Base-by-base conservation (phyloP, 345 rosid species). In the Citropsis articulata region DNA sequence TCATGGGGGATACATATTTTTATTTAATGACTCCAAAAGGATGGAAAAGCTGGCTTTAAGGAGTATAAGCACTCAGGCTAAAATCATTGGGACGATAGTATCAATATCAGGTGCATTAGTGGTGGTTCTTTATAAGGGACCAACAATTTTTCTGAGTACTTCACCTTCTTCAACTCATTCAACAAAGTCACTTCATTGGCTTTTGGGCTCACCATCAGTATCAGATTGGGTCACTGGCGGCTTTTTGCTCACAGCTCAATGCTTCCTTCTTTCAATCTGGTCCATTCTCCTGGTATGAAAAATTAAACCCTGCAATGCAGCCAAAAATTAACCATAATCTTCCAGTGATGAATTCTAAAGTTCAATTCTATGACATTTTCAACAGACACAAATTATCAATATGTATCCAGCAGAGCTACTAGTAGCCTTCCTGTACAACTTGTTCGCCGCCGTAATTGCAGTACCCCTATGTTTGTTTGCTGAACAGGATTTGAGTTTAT, bases 361-460 rank as follows among this genome's bases (percentile, higher is more conserved):
- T 61, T 25, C 1, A 1, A 38, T 12, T 2, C 3, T 48, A 10
- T 7, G 7, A 53, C 7, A 12, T 8, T 60, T 27, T 78, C 64
- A 53, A 7, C 75, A 90, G 91, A 73, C 90, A 27, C 83, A 68
- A 53, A 55, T 88, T 65, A 81, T 90, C 88, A 69, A 80, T 79
- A 75, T 78, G 22, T 87, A 84, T 73, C 89, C 89, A 63, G 83
- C 79, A 72, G 85, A 78, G 75, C 22, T 86, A 61, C 69, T 77
- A 1, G 75, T 85, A 24, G 79, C 76, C 0, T 85, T 86, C 77
- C 74, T 83, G 16, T 77, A 72, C 84, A 64, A 27, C 79, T 78
- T 88, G 53, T 80, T 55, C 5, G 68, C 38, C 4, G 77, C 81
- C 2, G 21, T 88, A 18, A 64, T 90, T 63, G 81, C 89, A 2